Conservation (phyloP, 306 rosid genomes). For the Begonia loranthoides region DNA sequence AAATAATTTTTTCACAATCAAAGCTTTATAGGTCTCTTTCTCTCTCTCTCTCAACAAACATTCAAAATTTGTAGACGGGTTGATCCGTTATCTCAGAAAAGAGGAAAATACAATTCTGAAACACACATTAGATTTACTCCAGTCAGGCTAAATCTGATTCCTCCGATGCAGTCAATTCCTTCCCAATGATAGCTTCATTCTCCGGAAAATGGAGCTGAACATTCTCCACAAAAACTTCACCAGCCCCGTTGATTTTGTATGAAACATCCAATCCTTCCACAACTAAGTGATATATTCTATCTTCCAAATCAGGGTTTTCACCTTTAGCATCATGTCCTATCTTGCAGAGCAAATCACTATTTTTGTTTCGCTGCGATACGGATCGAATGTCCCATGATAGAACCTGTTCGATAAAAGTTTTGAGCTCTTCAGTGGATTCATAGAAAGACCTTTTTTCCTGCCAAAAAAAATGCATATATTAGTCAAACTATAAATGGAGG, state of each 20-base stretch:
- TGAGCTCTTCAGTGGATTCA: slow-evolving; percentile 59
- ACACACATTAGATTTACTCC: neutral
- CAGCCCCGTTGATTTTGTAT: slow-evolving; percentile 41
- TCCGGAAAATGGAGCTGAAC: neutral
- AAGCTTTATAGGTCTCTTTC: no score
- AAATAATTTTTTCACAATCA: no score
- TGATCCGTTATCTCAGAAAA: no score
- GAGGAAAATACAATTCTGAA: no score
- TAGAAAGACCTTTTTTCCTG: slow-evolving; percentile 69
- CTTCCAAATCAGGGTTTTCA: slow-evolving; percentile 16
- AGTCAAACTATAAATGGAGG: slow-evolving; percentile 4
- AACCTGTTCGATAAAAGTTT: slow-evolving; percentile 59
- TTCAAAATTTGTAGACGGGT: no score
- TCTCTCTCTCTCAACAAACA: no score
- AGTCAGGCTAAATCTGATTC: neutral
- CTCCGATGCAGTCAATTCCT: neutral
- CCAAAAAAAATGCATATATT: slow-evolving; percentile 9
- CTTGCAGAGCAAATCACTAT: slow-evolving; percentile 24
- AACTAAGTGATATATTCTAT: slow-evolving; percentile 46
- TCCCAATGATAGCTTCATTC: neutral
- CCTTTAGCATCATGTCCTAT: slow-evolving; percentile 25
- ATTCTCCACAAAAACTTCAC: slow-evolving; percentile 34
- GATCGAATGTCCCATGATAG: slow-evolving; percentile 97
- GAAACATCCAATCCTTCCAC: slow-evolving; percentile 73
- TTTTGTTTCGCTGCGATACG: slow-evolving; percentile 55